Percentiles rank a stretch among this genome's conserved stretches.
These are phyloP conservation scores for Ganoderma sinense DNA, from an alignment of 1,284 basidiomycete genomes.

Conservation along the genomic window DNA sequence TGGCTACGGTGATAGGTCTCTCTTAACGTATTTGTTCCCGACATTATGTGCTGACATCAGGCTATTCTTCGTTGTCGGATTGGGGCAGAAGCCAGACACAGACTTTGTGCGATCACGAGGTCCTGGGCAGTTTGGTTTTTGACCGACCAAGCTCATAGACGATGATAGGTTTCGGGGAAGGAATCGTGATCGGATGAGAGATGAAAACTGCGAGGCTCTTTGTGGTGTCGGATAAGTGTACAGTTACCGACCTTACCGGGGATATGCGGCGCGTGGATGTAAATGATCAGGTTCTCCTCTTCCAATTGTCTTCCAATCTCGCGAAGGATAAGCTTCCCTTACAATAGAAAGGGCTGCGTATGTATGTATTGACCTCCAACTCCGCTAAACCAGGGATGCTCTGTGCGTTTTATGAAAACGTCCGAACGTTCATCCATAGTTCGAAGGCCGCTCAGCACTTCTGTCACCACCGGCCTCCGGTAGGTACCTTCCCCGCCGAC, in stretches of 20 bases:
- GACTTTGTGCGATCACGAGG: neutral
- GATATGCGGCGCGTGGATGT: neutral
- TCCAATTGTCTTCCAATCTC: neutral
- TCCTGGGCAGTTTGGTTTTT: neutral
- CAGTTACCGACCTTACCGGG: neutral
- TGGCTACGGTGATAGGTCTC: constrained; percentile 5
- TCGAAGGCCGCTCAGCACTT: neutral
- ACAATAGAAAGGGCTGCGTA: neutral
- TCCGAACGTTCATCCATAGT: neutral
- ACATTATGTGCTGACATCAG: neutral
- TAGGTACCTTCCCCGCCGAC: neutral
- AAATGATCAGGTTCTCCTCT: neutral
- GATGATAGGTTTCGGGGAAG: neutral
- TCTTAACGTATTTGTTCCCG: neutral
- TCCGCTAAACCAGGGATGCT: neutral
- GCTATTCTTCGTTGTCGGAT: neutral
- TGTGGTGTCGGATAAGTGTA: neutral
- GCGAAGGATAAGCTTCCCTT: neutral
- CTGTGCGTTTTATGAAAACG: neutral
- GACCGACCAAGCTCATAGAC: neutral
- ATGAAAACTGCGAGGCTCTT: neutral
- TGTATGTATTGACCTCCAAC: neutral
- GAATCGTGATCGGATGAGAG: neutral
- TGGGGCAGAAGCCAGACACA: neutral
- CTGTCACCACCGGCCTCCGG: neutral